Percentiles rank a stretch among this genome's conserved stretches.
Evolutionary conservation across 169 alveolate genomes (phyloP).

Genomic region (Eimeria tenella): DNA sequence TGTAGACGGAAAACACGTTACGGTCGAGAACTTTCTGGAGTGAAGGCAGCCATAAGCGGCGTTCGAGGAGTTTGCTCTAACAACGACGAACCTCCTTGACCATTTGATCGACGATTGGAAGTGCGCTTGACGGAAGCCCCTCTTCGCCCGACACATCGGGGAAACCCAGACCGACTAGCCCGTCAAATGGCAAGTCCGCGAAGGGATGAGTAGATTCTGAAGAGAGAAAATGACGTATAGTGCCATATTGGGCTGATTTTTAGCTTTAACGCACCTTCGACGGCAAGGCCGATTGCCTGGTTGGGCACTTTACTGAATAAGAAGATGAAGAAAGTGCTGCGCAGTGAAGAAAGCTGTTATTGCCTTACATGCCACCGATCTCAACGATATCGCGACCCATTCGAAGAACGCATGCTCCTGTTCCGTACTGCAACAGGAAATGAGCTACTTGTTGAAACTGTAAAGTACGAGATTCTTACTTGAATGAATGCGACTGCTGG

Average conservation of each 20-base stretch:
- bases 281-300: conserved; percentile 93
- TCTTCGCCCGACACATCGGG: conserved; percentile 86
- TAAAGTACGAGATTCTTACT: not conserved
- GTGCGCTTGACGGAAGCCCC: conserved; percentile 79
- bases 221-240: not conserved
- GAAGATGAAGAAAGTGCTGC: not conserved
- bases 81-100: conserved; percentile 81
- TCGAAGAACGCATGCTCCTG: conserved; percentile 80
- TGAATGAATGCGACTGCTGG: conserved; percentile 81
- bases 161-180: conserved; percentile 95
- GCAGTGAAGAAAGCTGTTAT: not conserved
- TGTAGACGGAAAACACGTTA: conserved; percentile 91
- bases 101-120: conserved; percentile 87
- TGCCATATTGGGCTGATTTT: not conserved
- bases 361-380: conserved; percentile 79
- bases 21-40: conserved; percentile 85
- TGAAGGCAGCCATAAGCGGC: too few species aligned
- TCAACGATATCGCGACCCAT: conserved; percentile 80
- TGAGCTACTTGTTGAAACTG: not conserved
- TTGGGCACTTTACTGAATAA: conserved; percentile 85
- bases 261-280: conserved; percentile 82
- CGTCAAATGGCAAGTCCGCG: conserved; percentile 95
- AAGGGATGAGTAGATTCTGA: conserved; percentile 91
- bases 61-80: not conserved
- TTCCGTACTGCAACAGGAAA: conserved; percentile 71